Base-by-base conservation (phyloP, 495 filamentous ascomycete species). In the Talaromyces borbonicus region DNA sequence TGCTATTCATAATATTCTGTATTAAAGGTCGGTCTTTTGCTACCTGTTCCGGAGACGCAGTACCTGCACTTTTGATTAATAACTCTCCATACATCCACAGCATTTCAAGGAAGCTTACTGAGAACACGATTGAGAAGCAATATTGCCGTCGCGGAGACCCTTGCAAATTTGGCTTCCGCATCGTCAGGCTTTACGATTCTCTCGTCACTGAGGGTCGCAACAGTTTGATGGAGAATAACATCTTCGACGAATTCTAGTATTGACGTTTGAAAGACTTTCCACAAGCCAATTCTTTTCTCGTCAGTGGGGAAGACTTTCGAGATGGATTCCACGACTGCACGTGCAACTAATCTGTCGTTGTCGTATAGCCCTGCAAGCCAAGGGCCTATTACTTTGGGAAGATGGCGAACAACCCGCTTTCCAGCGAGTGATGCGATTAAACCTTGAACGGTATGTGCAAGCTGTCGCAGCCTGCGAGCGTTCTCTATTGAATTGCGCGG, bases 361-460 rank as follows among this genome's bases (percentile, higher is more conserved):
- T 99, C 93, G 56, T 88, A 90, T 1, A 81, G 72, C 9, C 93
- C 90, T 22, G 83, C 83, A 20, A 95, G 72, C 93, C 93, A 99
- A 8, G 87, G 71, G 6, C 85, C 87, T 16, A 88, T 80, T 24
- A 93, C 71, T 22, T 76, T 74, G 2, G 87, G 77, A 49, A 97
- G 69, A 54, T 83, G 70, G 52, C 77, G 85, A 27, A 81, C 86
- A 53, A 93, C 80, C 43, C 86, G 75, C 64, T 89, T 94, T 15
- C 87, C 84, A 19, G 77, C 79, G 7, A 82, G 75, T 14, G 69
- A 73, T 37, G 85, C 76, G 32, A 97, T 71, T 33, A 80, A 71
- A 44, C 85, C 81, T 48, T 88, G 87, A 15, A 90, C 57, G 9
- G 60, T 66, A 59, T 95, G 87, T 29, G 92, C 74, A 25, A 88